A percentile compares a stretch with the other conserved stretches of the same genome.
phyloP scores from a whole-genome alignment of 257 asterid species.

The Leptodermis oblonga region DNA sequence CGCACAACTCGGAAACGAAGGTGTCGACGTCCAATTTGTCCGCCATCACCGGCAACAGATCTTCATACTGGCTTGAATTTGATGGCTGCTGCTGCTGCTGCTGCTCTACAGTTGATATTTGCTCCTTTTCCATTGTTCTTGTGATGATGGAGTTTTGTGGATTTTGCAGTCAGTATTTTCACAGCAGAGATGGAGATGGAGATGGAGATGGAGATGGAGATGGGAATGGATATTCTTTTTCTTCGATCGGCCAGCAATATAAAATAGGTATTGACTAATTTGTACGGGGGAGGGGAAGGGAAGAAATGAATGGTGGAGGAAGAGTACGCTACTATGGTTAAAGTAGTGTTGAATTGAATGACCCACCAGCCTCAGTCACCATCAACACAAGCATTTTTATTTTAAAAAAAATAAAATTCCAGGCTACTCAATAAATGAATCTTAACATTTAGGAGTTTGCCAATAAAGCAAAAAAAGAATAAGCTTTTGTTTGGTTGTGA shows the following conservation, averaged over 20 bases:
- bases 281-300: background rate
- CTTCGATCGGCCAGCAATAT: too few species aligned
- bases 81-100: slow-evolving; percentile 6
- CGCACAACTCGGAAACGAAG: slow-evolving; percentile 38
- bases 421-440: too few species aligned
- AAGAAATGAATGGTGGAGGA: background rate
- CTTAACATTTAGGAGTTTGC: too few species aligned
- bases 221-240: background rate
- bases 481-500: too few species aligned
- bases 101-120: too few species aligned
- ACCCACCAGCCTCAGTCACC: too few species aligned
- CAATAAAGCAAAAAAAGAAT: too few species aligned
- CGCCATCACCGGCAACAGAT: slow-evolving; percentile 68
- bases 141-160: background rate
- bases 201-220: background rate
- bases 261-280: too few species aligned
- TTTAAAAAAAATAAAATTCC: too few species aligned
- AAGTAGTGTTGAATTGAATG: too few species aligned
- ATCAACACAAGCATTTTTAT: too few species aligned
- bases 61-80: slow-evolving; percentile 39
- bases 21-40: slow-evolving; percentile 62
- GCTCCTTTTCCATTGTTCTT: slow-evolving; percentile 17
- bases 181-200: background rate
- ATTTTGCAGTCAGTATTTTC: too few species aligned
- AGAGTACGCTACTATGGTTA: background rate